These are phyloP conservation scores for Rugonectria rugulosa DNA, from an alignment of 2,329 filamentous ascomycete genomes.

Conservation along the genomic window DNA sequence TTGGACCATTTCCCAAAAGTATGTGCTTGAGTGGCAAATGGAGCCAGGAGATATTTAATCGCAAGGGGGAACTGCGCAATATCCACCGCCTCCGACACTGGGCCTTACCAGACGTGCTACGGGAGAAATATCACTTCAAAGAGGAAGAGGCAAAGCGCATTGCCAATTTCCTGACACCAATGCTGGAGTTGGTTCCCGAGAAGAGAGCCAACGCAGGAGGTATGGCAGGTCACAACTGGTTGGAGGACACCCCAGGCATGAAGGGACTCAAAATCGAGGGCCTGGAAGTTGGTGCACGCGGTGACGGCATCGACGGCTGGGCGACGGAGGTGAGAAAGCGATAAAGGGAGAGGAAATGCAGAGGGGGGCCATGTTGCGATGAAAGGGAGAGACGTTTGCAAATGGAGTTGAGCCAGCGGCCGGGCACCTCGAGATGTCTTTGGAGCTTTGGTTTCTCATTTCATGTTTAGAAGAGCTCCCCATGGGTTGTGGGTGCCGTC, in stretches of 20 bases:
- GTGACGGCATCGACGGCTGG: conserved; percentile 96
- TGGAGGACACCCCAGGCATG: conserved; percentile 90
- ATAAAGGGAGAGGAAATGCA: conserved; percentile 49
- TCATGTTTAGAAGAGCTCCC: conserved; percentile 25
- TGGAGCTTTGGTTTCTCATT: conserved; percentile 17
- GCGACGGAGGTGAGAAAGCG: conserved; percentile 86
- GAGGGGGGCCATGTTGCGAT: conserved; percentile 1
- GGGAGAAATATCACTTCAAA: conserved; percentile 96
- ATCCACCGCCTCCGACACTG: conserved; percentile 96
- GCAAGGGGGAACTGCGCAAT: conserved; percentile 95
- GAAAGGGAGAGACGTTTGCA: conserved; percentile 29
- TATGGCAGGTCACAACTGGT: conserved; percentile 86
- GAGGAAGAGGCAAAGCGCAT: conserved; percentile 81
- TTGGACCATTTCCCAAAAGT: conserved; percentile 91
- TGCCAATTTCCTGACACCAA: conserved; percentile 83
- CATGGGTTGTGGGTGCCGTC: conserved; percentile 15
- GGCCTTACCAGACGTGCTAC: conserved; percentile 90
- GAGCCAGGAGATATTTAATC: conserved; percentile 98
- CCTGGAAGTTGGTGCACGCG: conserved; percentile 79
- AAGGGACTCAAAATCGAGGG: conserved; percentile 76
- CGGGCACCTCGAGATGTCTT: conserved; percentile 20
- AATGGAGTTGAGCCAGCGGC: conserved; percentile 20
- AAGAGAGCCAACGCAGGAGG: conserved; percentile 94
- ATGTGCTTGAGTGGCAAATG: conserved; percentile 93
- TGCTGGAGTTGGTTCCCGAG: conserved; percentile 89